Percentiles rank a stretch among this genome's conserved stretches.
phyloP scores from a whole-genome alignment of 257 asterid species.

The Mentha longifolia region DNA sequence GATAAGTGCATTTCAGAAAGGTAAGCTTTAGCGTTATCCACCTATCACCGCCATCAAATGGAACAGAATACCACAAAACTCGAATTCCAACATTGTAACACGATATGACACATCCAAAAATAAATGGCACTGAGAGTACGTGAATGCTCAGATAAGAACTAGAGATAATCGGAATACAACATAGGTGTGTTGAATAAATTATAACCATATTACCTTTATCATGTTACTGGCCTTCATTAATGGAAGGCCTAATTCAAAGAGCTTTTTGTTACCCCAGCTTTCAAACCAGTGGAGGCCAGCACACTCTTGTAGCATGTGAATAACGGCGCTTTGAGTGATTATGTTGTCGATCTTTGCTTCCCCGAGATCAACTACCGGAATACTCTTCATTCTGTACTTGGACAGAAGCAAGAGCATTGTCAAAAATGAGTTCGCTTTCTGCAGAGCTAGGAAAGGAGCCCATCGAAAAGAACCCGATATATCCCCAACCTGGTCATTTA shows the following conservation, averaged over 20 bases:
- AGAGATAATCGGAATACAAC: neutral
- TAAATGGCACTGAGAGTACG: no score
- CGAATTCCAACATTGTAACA: neutral
- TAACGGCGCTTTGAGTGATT: slow-evolving; percentile 93
- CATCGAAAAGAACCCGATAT: slow-evolving; percentile 96
- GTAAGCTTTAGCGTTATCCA: neutral
- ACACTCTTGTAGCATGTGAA: slow-evolving; percentile 97
- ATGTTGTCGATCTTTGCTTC: slow-evolving; percentile 78
- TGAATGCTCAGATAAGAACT: no score
- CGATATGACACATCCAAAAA: neutral
- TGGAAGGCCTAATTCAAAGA: slow-evolving; percentile 91
- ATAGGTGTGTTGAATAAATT: neutral
- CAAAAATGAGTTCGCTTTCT: slow-evolving; percentile 84
- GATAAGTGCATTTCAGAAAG: neutral
- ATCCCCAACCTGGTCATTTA: slow-evolving; percentile 73
- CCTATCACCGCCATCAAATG: neutral
- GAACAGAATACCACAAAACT: neutral
- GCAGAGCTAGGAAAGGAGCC: slow-evolving; percentile 99
- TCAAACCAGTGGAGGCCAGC: slow-evolving; percentile 98
- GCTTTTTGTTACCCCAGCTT: slow-evolving; percentile 93
- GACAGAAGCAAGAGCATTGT: slow-evolving; percentile 96
- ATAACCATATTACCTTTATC: slow-evolving; percentile 56
- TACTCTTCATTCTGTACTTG: slow-evolving; percentile 92
- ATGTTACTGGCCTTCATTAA: slow-evolving; percentile 62
- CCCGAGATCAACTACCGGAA: slow-evolving; percentile 91